Conservation (phyloP, 805 yeast species). For the Candida coquimbonensis region DNA sequence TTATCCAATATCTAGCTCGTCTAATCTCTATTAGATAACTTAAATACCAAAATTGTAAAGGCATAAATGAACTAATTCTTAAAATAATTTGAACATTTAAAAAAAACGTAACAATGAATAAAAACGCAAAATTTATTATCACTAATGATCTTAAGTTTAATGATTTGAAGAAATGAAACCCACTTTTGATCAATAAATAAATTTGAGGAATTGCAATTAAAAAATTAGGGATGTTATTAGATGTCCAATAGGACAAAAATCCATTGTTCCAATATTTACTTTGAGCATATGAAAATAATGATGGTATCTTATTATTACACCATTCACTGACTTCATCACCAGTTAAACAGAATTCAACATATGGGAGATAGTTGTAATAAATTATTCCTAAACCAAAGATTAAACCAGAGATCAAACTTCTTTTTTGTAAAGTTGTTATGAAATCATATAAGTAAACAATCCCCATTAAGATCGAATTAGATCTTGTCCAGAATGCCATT, state of each 20-base stretch:
- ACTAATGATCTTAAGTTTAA: conserved; percentile 33
- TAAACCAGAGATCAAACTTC: conserved; percentile 46
- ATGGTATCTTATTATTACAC: conserved; percentile 57
- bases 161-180: conserved; percentile 28
- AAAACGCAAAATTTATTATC: conserved; percentile 34
- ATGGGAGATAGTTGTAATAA: conserved; percentile 46
- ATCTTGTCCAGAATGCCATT: conserved; percentile 55
- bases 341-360: conserved; percentile 47
- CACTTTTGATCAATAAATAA: conserved; percentile 35
- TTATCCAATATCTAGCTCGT: conserved; percentile 31
- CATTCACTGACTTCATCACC: conserved; percentile 43
- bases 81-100: conserved; percentile 88
- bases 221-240: conserved; percentile 78
- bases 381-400: conserved; percentile 42
- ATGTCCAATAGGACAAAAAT: conserved; percentile 74
- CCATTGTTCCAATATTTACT: conserved; percentile 80
- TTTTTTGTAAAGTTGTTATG: conserved; percentile 15
- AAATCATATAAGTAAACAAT: conserved; percentile 52
- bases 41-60: conserved; percentile 68
- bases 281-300: conserved; percentile 69
- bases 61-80: conserved; percentile 71
- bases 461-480: conserved; percentile 75
- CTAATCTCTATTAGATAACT: conserved; percentile 30
- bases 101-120: conserved; percentile 45
- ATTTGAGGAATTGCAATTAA: conserved; percentile 66